Conservation (phyloP, 805 yeast species). For the Pichia thaimueangensis region DNA sequence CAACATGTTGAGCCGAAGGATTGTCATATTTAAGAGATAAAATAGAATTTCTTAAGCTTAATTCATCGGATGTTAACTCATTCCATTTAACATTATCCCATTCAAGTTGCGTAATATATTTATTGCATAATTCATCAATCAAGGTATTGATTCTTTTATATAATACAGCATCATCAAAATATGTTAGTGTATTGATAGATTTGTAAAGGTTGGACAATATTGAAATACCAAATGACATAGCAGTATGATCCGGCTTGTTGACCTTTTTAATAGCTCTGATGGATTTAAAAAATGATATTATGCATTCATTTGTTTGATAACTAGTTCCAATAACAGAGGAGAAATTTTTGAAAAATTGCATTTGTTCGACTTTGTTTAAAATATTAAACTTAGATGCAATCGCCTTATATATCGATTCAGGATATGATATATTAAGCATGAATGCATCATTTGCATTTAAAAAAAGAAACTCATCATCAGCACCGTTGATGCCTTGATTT, state of each 20-base stretch:
- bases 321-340: conserved; percentile 33
- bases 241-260: conserved; percentile 26
- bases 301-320: conserved; percentile 26
- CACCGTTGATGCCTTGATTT: conserved; percentile 11
- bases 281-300: conserved; percentile 30
- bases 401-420: conserved; percentile 20
- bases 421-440: conserved; percentile 45
- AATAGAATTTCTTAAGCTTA: conserved; percentile 38
- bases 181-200: conserved; percentile 21
- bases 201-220: conserved; percentile 29
- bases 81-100: conserved; percentile 32
- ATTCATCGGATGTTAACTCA: conserved; percentile 30
- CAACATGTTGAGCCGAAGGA: conserved; percentile 27
- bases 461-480: conserved; percentile 28
- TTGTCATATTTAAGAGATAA: conserved; percentile 33
- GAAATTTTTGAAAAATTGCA: conserved; percentile 35
- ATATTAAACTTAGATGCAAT: conserved; percentile 23
- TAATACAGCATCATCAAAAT: conserved; percentile 15
- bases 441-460: conserved; percentile 42
- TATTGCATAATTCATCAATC: conserved; percentile 15
- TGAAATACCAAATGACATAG: conserved; percentile 33
- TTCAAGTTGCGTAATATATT: conserved; percentile 27
- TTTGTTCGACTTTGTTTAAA: conserved; percentile 29
- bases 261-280: conserved; percentile 24
- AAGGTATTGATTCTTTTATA: conserved; percentile 12